Base-by-base conservation (phyloP, 495 filamentous ascomycete species). In the Barbatosphaeria neglecta region DNA sequence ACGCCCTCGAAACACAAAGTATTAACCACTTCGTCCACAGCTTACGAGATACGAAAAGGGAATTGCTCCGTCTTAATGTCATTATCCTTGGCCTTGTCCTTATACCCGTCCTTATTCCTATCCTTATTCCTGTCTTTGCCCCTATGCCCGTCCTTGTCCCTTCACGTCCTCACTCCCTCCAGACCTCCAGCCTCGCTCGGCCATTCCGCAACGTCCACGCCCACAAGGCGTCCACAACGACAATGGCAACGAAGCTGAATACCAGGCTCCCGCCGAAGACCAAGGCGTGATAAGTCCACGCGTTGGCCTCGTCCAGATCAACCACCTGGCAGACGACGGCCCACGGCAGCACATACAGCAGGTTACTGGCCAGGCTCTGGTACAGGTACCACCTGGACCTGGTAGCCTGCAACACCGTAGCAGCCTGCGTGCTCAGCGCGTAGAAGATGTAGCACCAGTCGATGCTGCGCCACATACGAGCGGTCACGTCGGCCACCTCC, bases 371-470 rank as follows among this genome's bases (percentile, higher is more conserved):
- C 4, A 87, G 59, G 4, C 75, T 72, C 62, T 86, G 83, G 46
- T 72, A 74, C 6, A 86, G 67, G 56, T 82, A 87, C 81, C 81
- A 86, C 15, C 66, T 67, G 5, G 83, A 79, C 11, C 64, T 59
- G 0, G 83, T 85, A 0, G 83, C 81, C 2, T 86, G 65, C 2
- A 87, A 62, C 6, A 87, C 68, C 2, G 77, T 69, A 0, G 81
- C 74, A 7, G 86, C 60, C 53, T 85, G 82, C n/a, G 73, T 80
- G 15, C 69, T 73, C 20, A 76, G 41, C 0, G 78, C 83, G 52
- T 85, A 87, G 59, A 86, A 81, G 43, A 87, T 78, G 58, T 87
- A 87, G 59, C 81, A 84, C 83, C 81, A 83, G 53, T 83, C 79
- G 35, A 80, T 78, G 2, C 67, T 80, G 53, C 71, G 66, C 83